Conservation (phyloP, 352 stramenopile species). For the Pythium plurisporium region DNA sequence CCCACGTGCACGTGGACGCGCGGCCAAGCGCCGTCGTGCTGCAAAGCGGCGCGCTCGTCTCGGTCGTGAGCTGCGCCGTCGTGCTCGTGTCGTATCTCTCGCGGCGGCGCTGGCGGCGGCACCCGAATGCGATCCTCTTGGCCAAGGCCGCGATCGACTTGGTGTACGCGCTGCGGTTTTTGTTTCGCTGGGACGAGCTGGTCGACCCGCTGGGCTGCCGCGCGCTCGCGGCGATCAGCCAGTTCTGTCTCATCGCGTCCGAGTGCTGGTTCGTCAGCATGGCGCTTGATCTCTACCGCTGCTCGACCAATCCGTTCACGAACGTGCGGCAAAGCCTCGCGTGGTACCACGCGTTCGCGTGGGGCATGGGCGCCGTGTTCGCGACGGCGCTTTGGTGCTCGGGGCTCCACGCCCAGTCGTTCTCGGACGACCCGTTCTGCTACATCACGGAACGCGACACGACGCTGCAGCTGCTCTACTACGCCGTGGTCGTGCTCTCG, state of each 20-base stretch:
- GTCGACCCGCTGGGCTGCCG: constrained; percentile 46
- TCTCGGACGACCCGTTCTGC: constrained; percentile 42
- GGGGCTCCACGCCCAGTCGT: constrained; percentile 40
- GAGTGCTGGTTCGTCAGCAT: constrained; percentile 88
- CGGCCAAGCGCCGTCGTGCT: background rate
- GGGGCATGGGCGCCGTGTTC: constrained; percentile 53
- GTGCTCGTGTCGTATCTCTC: constrained; percentile 64
- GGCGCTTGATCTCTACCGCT: constrained; percentile 82
- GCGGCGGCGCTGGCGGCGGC: constrained; percentile 64
- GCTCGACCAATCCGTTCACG: constrained; percentile 84
- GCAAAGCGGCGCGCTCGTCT: constrained; percentile 65
- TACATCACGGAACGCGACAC: constrained; percentile 72
- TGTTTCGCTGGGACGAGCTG: constrained; percentile 62
- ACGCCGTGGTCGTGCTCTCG: constrained; percentile 67
- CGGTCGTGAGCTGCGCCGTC: constrained; percentile 66
- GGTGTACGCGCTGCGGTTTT: constrained; percentile 70
- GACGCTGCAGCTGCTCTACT: constrained; percentile 66
- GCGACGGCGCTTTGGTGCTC: constrained; percentile 53
- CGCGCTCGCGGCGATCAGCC: constrained; percentile 53
- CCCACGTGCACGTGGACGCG: constrained; percentile 6
- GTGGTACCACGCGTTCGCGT: constrained; percentile 75
- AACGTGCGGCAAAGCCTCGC: constrained; percentile 71
- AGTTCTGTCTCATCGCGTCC: constrained; percentile 75
- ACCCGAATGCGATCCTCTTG: constrained; percentile 82
- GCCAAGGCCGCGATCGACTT: constrained; percentile 76